phyloP scores from a whole-genome alignment of 371 early-diverging fungal species.

The Haplosporangium sp. region DNA sequence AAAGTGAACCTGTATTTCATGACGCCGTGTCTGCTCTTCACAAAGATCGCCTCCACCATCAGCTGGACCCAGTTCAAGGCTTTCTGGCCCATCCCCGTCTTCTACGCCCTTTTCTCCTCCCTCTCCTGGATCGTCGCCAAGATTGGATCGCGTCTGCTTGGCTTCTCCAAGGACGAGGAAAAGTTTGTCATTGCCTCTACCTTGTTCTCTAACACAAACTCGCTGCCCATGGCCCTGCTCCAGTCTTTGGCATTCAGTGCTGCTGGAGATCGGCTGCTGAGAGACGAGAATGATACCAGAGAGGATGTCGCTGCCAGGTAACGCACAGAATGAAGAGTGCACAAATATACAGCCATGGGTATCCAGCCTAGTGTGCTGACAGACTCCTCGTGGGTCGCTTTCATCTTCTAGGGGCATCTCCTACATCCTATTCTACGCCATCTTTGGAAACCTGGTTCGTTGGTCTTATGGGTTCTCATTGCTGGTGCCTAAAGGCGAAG shows the following conservation, averaged over 20 bases:
- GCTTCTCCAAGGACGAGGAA: slow-evolving; percentile 59
- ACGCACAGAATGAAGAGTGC: background rate
- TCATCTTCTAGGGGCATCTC: slow-evolving; percentile 69
- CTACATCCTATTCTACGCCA: slow-evolving; percentile 79
- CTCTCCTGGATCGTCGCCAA: slow-evolving; percentile 63
- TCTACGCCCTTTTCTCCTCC: slow-evolving; percentile 65
- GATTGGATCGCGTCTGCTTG: slow-evolving; percentile 57
- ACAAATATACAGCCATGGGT: too few relatives aligned
- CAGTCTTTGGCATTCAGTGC: slow-evolving; percentile 76
- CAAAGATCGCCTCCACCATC: slow-evolving; percentile 74
- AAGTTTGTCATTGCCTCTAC: slow-evolving; percentile 74
- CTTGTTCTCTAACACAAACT: slow-evolving; percentile 80
- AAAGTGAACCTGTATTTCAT: slow-evolving; percentile 77
- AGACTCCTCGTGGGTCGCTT: too few relatives aligned
- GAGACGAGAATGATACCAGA: slow-evolving; percentile 70
- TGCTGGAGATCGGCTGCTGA: slow-evolving; percentile 67
- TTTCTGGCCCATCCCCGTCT: slow-evolving; percentile 79
- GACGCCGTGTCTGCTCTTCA: slow-evolving; percentile 82
- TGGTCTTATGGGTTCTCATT: slow-evolving; percentile 83
- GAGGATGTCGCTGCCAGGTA: slow-evolving; percentile 74
- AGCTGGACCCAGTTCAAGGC: slow-evolving; percentile 68
- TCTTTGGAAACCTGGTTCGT: slow-evolving; percentile 77
- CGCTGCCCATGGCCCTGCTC: slow-evolving; percentile 78
- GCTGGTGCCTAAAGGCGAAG: slow-evolving; percentile 55
- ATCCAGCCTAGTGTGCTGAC: too few relatives aligned